Percentiles rank a stretch among this genome's conserved stretches.
Conservation (phyloP, 495 filamentous ascomycete genomes). For the Viridothelium virens region DNA sequence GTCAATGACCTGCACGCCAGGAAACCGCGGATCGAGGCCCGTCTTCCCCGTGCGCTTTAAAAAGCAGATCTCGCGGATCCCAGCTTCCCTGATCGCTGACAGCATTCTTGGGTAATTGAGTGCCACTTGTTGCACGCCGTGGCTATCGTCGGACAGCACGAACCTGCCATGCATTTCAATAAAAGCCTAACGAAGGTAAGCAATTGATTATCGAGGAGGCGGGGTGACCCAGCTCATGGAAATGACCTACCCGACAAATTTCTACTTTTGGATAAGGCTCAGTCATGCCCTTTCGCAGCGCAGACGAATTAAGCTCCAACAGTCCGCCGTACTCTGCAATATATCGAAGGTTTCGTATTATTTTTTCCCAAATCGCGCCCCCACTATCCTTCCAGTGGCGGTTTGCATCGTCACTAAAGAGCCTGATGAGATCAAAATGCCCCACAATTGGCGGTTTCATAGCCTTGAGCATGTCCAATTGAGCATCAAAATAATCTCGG, state of each 20-base stretch:
- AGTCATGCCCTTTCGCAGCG: constrained; percentile 76
- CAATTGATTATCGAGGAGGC: background rate
- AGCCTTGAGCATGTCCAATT: constrained; percentile 69
- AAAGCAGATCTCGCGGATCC: constrained; percentile 36
- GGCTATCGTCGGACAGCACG: constrained; percentile 86
- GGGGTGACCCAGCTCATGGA: background rate
- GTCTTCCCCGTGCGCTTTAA: constrained; percentile 16
- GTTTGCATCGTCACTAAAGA: constrained; percentile 63
- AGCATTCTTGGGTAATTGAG: constrained; percentile 57
- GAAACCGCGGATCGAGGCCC: constrained; percentile 6
- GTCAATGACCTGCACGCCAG: background rate
- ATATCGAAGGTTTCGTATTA: constrained; percentile 64
- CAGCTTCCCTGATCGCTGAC: constrained; percentile 47
- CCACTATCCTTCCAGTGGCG: constrained; percentile 38
- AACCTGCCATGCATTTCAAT: constrained; percentile 63
- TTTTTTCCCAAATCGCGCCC: constrained; percentile 60
- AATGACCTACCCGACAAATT: constrained; percentile 61
- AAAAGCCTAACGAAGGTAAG: constrained; percentile 43
- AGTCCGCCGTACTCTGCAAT: constrained; percentile 68
- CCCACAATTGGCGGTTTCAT: constrained; percentile 74
- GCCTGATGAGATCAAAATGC: constrained; percentile 85
- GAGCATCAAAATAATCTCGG: constrained; percentile 76
- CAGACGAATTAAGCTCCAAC: constrained; percentile 81
- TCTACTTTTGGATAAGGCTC: constrained; percentile 80
- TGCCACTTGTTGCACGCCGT: constrained; percentile 71